Evolutionary conservation across 2,329 filamentous ascomycete species (phyloP), one percentile per base, ranked within the genome.

Genomic region (Trichoderma citrinoviride): DNA sequence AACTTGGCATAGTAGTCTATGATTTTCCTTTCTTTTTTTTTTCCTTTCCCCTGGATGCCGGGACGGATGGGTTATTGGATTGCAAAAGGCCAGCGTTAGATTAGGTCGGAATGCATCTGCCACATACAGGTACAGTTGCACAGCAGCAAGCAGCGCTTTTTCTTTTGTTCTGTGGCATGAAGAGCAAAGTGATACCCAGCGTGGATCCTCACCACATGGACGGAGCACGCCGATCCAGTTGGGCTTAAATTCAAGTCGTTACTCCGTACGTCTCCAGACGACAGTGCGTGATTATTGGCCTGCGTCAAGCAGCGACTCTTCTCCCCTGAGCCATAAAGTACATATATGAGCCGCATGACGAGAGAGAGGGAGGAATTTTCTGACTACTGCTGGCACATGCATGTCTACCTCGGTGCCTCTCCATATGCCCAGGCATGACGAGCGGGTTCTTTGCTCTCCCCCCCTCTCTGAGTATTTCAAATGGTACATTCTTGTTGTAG

Each of bases 101-200:
- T 64, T 58, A 54, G 53, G 61, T 57, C 57, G 61, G 37, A 23
- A 52, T 58, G 61, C 61, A 44, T 64, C 53, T 58, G 61, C 58
- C 61, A 58, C 44, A 29, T 50, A 40, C 37, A 49, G 54, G 21
- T 50, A 40, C 37, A 49, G 54, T 44, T 64, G 17, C 23, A 43
- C 33, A 50, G 25, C 49, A 55, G 52, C 52, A 15, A 44, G 56
- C 50, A 23, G 41, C 41, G 61, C 41, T 52, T 37, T 12, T 37
- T 37, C n/a, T n/a, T n/a, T n/a, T n/a, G n/a, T n/a, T 29, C 21
- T 44, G 43, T 56, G 29, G 52, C 61, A 43, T 64, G 33, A 43
- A 56, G 15, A 37, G 33, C 33, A 37, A 37, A 14, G 19, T 54
- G 49, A 62, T 54, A 29, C 37, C 49, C 49, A 46, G 58, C 58